A percentile compares a stretch with the other conserved stretches of the same genome.
These are phyloP conservation scores for Boletus coccyginus DNA, from an alignment of 768 basidiomycete genomes.

Conservation along the genomic window DNA sequence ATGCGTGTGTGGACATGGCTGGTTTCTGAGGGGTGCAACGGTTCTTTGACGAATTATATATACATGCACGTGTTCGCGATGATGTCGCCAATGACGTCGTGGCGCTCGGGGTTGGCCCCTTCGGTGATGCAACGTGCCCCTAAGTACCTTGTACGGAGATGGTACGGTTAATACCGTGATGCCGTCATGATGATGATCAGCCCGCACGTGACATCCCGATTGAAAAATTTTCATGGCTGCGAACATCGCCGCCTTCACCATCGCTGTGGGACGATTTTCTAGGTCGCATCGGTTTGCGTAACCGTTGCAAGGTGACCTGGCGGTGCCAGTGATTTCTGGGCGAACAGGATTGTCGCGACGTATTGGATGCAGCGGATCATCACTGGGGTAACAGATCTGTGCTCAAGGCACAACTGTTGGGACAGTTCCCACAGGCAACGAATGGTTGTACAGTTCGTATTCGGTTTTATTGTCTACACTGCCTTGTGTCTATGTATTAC, in stretches of 20 bases:
- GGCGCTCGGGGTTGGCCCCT: neutral
- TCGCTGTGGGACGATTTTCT: neutral
- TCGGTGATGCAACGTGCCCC: slow-evolving; percentile 20
- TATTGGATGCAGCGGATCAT: neutral
- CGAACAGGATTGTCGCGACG: neutral
- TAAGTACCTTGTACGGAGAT: slow-evolving; percentile 2
- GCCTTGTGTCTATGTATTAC: slow-evolving; percentile 20
- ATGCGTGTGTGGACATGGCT: slow-evolving; percentile 1
- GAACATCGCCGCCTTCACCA: neutral
- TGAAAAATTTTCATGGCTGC: neutral
- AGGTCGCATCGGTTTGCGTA: neutral
- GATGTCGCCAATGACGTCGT: slow-evolving; percentile 24
- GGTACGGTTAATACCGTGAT: slow-evolving; percentile 1
- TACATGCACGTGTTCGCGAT: slow-evolving; percentile 8
- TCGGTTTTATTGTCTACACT: slow-evolving; percentile 14
- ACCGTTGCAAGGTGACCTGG: neutral
- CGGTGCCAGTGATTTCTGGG: neutral
- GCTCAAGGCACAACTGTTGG: neutral
- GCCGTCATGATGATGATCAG: slow-evolving; percentile 3
- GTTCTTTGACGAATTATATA: neutral
- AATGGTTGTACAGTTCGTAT: slow-evolving; percentile 7
- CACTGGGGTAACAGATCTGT: slow-evolving; percentile 5
- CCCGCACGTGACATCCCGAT: slow-evolving; percentile 6
- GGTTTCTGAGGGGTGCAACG: neutral
- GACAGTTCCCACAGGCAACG: neutral